These are phyloP conservation scores for Entomortierella beljakovae DNA, from an alignment of 192 early-diverging fungal genomes.

Conservation along the genomic window DNA sequence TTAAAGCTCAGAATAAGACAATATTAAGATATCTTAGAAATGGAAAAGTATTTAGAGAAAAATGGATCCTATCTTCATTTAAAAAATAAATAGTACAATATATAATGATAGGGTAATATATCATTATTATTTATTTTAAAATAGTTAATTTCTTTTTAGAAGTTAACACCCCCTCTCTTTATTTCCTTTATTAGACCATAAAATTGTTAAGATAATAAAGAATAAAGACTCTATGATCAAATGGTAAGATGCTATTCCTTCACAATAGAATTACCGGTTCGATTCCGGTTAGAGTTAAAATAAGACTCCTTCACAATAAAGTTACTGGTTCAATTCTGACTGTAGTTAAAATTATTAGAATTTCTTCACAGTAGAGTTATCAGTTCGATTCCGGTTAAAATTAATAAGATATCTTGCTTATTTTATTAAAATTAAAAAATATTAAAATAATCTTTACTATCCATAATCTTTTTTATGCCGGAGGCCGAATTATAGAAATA, in stretches of 20 bases:
- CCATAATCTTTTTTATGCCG: too few species aligned
- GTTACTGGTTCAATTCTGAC: constrained; percentile 3
- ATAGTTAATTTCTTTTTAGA: constrained; percentile 1
- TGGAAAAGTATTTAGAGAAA: background rate
- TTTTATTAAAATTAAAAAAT: too few species aligned
- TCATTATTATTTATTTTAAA: constrained; percentile 7
- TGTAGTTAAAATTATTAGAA: too few species aligned
- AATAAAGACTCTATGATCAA: constrained; percentile 13
- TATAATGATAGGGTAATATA: constrained; percentile 5
- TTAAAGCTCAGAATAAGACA: constrained; percentile 1
- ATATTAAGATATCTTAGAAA: constrained; percentile 2
- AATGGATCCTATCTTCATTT: background rate
- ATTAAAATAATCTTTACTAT: too few species aligned
- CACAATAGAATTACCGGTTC: background rate
- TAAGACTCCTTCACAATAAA: too few species aligned
- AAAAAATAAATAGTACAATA: background rate
- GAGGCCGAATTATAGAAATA: too few species aligned
- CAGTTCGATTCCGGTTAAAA: too few species aligned
- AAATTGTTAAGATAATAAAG: constrained; percentile 10
- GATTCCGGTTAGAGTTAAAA: too few species aligned
- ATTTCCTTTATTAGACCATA: constrained; percentile 8
- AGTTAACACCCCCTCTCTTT: constrained; percentile 5
- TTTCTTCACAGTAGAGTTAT: too few species aligned
- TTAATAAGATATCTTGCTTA: too few species aligned
- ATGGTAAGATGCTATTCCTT: too few species aligned